Base-by-base conservation (phyloP, 352 stramenopile species). In the Pythium biforme region DNA sequence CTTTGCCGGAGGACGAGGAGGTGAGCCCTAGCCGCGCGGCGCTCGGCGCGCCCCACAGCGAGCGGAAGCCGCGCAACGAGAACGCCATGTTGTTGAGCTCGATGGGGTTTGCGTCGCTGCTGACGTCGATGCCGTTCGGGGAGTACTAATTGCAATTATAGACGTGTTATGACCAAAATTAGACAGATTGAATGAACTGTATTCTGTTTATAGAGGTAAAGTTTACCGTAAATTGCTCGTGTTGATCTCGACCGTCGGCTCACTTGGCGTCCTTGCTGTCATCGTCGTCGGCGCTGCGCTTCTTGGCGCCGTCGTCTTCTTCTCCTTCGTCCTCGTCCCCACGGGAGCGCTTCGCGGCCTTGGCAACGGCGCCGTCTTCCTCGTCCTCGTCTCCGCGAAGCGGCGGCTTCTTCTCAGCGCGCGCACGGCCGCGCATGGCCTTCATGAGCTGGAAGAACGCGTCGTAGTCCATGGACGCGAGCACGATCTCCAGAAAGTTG, bases 381-480 rank as follows among this genome's bases (percentile, higher is more conserved):
- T 61, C 27, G 39, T 62, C 46, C 22, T 62, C 22, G 19, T 55
- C 54, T 9, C 25, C 31, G 5, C 26, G 43, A 0, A 53, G 48
- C 10, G 27, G 27, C n/a, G 20, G 50, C 46, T 69, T 69, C n/a
- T 61, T 82, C 41, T 89, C 75, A 22, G 79, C 66, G 12, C 70
- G 66, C 11, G 82, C 80, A 3, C 82, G 73, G 29, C 65, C 71
- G 3, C 80, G 80, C 80, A 92, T 90, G 43, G 73, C 64, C 66
- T 88, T 87, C 80, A 92, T 92, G 41, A 92, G 73, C 29, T 72
- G 53, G 57, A 72, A 89, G 67, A 92, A 91, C 8, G 80, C 80
- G 33, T 87, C 70, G 59, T 90, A 90, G 64, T 90, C 79, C 79
- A 89, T 92, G 47, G 82, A 92, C 40, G 82, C 82, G 34, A 90